Evolutionary conservation across 2,329 filamentous ascomycete genomes (phyloP), one percentile per base, ranked within the genome.

Genomic region (Pseudogymnoascus pannorum): DNA sequence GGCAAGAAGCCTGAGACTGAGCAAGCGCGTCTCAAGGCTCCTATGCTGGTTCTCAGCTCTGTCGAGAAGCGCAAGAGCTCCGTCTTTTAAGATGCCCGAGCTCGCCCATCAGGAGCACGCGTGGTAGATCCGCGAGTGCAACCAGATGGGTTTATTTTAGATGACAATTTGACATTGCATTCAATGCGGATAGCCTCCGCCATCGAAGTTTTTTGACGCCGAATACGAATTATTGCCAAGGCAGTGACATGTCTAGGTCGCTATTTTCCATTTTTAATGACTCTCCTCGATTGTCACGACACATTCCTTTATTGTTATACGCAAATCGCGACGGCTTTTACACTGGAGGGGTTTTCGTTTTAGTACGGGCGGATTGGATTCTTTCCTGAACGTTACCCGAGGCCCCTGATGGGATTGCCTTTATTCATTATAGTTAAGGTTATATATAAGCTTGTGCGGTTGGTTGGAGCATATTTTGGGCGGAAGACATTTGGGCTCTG

Each of bases 21-120:
- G 59, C 81, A 83, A 66, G 80, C 82, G 63, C 86, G 91, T 75
- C 90, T 91, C 76, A 92, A 88, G 79, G 89, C 88, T 68, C 88
- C 91, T 60, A 88, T 92, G 81, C 85, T 96, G 72, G 88, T 97
- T 67, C 82, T 97, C 67, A 92, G 89, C 67, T 92, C 87, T 73
- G 88, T 87, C 65, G 92, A 96, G 79, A 96, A 96, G 84, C 89
- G 92, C 75, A 95, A 91, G 81, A 88, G 83, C 75, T 78, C 82
- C 63, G 75, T 84, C 72, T 82, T 81, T 71, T 87, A 78, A 78
- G 78, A 65, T 5, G 40, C 24, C 24, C 14, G 44, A 31, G 44
- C 24, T 31, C 24, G 24, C 44, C 36, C 60, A 24, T 26, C 11
- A 16, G 54, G 24, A 16, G 51, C 33, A 64, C 61, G 58, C 42